These are phyloP conservation scores for Leccinum truebloodii DNA, from an alignment of 768 basidiomycete species.

Conservation along the genomic window DNA sequence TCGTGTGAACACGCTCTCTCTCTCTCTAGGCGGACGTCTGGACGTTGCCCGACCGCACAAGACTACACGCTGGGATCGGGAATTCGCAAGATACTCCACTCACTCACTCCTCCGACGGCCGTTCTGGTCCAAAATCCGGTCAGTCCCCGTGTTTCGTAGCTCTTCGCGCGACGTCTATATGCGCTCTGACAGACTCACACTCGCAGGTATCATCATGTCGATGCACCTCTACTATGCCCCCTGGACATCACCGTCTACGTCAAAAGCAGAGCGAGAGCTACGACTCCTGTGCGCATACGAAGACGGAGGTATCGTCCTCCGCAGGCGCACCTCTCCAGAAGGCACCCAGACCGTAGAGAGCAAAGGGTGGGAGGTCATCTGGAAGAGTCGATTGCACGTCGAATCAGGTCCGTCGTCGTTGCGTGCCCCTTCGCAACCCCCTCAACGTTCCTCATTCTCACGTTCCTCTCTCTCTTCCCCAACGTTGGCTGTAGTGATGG, in stretches of 20 bases:
- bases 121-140: constrained; percentile 63
- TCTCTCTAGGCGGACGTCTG: constrained; percentile 84
- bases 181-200: constrained; percentile 54
- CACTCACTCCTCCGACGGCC: constrained; percentile 40
- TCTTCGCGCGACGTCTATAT: constrained; percentile 48
- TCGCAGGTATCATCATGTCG: constrained; percentile 85
- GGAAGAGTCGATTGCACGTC: constrained; percentile 67
- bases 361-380: constrained; percentile 71
- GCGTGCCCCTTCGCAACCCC: not conserved
- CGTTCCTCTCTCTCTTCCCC: constrained; percentile 44
- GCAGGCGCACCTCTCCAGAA: constrained; percentile 43
- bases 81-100: constrained; percentile 34
- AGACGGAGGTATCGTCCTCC: constrained; percentile 77
- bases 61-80: constrained; percentile 87
- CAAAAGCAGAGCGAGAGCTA: constrained; percentile 41
- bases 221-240: constrained; percentile 59
- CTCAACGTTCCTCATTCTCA: not conserved
- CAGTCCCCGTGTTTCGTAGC: not conserved
- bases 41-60: constrained; percentile 62
- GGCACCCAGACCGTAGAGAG: constrained; percentile 59
- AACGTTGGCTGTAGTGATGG: constrained; percentile 64
- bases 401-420: constrained; percentile 60
- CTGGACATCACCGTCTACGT: constrained; percentile 33
- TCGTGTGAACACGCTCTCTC: not conserved
- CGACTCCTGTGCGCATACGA: constrained; percentile 80